Percentiles rank a stretch among this genome's conserved stretches.
phyloP scores from a whole-genome alignment of 148 eudicot genomes.

The Diospyros kaki region DNA sequence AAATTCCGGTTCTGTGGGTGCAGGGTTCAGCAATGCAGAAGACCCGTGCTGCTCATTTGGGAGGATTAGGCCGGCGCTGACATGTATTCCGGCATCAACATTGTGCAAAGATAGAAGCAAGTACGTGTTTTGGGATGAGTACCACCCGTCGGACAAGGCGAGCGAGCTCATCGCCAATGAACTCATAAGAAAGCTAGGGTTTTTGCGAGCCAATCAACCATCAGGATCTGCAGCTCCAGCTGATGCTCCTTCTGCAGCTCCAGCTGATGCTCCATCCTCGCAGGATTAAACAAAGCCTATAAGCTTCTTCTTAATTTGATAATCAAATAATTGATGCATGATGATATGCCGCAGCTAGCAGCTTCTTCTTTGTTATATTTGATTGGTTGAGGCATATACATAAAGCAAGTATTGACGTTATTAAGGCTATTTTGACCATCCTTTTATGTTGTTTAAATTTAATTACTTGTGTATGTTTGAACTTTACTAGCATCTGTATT shows the following conservation, averaged over 20 bases:
- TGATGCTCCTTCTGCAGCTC: conserved; percentile 27
- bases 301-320: not conserved
- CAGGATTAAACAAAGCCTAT: not conserved
- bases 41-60: conserved; percentile 89
- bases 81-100: conserved; percentile 67
- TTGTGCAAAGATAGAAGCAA: conserved; percentile 76
- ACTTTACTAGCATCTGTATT: not conserved
- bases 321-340: not conserved
- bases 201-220: conserved; percentile 18
- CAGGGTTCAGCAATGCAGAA: conserved; percentile 74
- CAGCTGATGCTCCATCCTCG: conserved; percentile 26
- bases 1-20: not conserved
- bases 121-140: conserved; percentile 94
- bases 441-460: not conserved
- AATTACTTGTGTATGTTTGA: too few relatives aligned
- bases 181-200: conserved; percentile 55
- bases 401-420: not conserved
- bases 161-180: conserved; percentile 62
- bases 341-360: not conserved
- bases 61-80: conserved; percentile 74
- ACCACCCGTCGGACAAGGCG: conserved; percentile 78
- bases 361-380: not conserved
- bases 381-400: not conserved
- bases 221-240: conserved; percentile 32
- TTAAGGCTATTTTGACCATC: not conserved